Evolutionary conservation across 768 basidiomycete species (phyloP), one percentile per base, ranked within the genome.

Genomic region (Pisolithus marmoratus): DNA sequence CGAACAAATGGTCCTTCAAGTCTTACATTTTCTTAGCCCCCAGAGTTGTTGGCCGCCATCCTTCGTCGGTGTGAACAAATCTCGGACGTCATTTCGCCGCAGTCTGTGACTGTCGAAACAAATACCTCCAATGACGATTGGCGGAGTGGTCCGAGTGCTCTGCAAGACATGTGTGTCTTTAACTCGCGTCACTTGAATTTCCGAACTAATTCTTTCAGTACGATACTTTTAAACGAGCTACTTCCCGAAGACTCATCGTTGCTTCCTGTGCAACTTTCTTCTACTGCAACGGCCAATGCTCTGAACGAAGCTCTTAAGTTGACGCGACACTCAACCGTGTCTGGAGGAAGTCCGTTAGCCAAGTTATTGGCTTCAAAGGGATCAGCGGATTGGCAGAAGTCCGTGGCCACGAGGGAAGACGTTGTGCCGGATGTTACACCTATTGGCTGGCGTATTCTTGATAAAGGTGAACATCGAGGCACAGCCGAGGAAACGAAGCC

Each of bases 361-460:
- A 72, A 81, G 51, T 83, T 86, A 56, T 61, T 87, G 38, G 74
- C 81, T 5, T 81, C 84, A 1, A 88, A 85, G 65, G 87, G 87
- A 1, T 84, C 85, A 5, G 78, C 79, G 19, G 81, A 86, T 20
- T 91, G 90, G 90, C 85, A 90, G 62, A 74, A 74, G 6, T 77
- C 83, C 17, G 70, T 89, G 0, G 87, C 81, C 64, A 70, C 78
- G 3, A 72, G 70, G 44, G 74, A 76, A 27, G 79, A 79, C 11
- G 52, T 72, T 34, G 55, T 70, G 24, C 70, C 72, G 23, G 84
- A 87, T 20, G 65, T 75, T 37, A 56, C 82, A 7, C 87, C 83
- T n/a, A 66, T 75, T 15, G 89, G 87, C 5, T 88, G 88, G 89
- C 74, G 83, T 54, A 78, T 87, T 29, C 67, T 87, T 12, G 81